Conservation (phyloP, 2,329 filamentous ascomycete species). For the Penicillium sp. region DNA sequence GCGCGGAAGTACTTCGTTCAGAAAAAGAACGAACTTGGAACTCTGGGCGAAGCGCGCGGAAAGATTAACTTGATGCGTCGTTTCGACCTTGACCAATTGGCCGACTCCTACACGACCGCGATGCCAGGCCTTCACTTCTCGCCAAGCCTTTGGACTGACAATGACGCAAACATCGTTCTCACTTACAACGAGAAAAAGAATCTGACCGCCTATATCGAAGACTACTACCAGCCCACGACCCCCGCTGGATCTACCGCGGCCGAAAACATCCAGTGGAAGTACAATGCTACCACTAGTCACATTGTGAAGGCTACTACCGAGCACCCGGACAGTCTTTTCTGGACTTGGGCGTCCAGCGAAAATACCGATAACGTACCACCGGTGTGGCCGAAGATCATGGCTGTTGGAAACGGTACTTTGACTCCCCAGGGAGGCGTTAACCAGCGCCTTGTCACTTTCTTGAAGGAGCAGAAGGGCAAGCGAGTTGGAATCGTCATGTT, state of each 20-base stretch:
- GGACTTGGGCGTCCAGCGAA: slow-evolving; percentile 51
- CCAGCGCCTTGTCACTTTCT: slow-evolving; percentile 39
- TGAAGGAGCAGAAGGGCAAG: slow-evolving; percentile 42
- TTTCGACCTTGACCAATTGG: slow-evolving; percentile 46
- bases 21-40: slow-evolving; percentile 36
- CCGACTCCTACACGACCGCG: slow-evolving; percentile 31
- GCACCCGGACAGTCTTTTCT: slow-evolving; percentile 45
- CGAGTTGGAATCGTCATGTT: slow-evolving; percentile 56
- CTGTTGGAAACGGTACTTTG: slow-evolving; percentile 44
- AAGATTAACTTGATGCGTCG: slow-evolving; percentile 48
- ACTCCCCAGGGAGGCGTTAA: slow-evolving; percentile 50
- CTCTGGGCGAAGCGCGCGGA: slow-evolving; percentile 37
- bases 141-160: slow-evolving; percentile 47
- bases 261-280: slow-evolving; percentile 48
- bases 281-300: slow-evolving; percentile 45
- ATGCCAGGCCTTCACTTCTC: slow-evolving; percentile 53
- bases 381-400: slow-evolving; percentile 49
- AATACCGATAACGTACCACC: slow-evolving; percentile 42
- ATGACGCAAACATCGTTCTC: slow-evolving; percentile 42
- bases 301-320: slow-evolving; percentile 39
- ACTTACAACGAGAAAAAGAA: slow-evolving; percentile 43
- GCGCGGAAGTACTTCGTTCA: slow-evolving; percentile 46
- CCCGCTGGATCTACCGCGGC: slow-evolving; percentile 30
- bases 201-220: slow-evolving; percentile 50
- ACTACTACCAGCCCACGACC: slow-evolving; percentile 48